A percentile compares a stretch with the other conserved stretches of the same genome.
Conservation (phyloP, 192 early-diverging fungal genomes). For the Obelidium mucronatum region DNA sequence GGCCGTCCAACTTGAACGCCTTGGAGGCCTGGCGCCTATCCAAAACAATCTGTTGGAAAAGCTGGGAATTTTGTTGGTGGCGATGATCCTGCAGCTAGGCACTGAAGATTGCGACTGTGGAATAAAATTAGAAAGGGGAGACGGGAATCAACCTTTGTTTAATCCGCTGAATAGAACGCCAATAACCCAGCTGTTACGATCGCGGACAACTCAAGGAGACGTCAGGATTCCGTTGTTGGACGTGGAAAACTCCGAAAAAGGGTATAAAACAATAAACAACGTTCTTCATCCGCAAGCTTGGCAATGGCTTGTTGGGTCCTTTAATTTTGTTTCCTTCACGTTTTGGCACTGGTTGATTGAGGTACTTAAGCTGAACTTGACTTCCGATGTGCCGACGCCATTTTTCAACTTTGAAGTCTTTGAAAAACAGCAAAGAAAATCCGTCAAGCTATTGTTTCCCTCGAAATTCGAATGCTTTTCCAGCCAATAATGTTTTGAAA, state of each 20-base stretch:
- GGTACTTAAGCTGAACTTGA: conserved; percentile 21
- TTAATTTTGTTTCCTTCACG: conserved; percentile 35
- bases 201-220: no score
- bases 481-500: no score
- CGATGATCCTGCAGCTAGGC: conserved; percentile 13
- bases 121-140: neutral
- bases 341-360: conserved; percentile 19
- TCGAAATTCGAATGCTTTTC: no score
- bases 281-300: conserved; percentile 37
- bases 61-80: conserved; percentile 18
- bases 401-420: no score
- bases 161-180: neutral
- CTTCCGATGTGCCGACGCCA: no score
- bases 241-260: no score
- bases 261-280: no score
- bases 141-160: no score
- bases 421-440: no score
- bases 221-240: no score
- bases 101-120: conserved; percentile 15
- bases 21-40: conserved; percentile 18
- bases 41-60: conserved; percentile 7
- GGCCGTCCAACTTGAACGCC: conserved; percentile 14
- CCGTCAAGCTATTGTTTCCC: no score
- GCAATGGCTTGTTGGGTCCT: conserved; percentile 27
- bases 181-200: no score